phyloP scores from a whole-genome alignment of 805 yeast genomes.

The Kodamaea lidongshanica region DNA sequence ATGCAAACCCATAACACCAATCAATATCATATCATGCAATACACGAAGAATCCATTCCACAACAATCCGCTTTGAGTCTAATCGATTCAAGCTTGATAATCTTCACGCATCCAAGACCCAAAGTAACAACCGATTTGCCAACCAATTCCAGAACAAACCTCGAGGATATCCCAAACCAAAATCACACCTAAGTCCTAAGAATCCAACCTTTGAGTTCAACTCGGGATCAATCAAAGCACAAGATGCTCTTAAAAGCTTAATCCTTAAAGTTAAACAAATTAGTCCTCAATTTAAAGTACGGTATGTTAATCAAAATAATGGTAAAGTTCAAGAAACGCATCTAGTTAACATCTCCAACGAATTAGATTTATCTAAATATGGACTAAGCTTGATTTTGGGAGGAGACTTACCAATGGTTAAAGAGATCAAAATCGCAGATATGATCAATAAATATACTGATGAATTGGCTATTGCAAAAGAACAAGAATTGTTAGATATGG shows the following conservation, averaged over 20 bases:
- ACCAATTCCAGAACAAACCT: constrained; percentile 3
- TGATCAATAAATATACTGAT: constrained; percentile 28
- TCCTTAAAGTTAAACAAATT: constrained; percentile 13
- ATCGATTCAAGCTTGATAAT: too few relatives aligned
- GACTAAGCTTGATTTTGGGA: constrained; percentile 18
- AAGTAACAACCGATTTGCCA: constrained; percentile 3
- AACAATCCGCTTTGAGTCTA: too few relatives aligned
- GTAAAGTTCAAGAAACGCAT: constrained; percentile 13
- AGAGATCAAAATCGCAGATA: constrained; percentile 20
- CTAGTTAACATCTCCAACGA: constrained; percentile 29
- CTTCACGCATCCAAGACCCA: too few relatives aligned
- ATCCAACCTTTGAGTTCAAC: constrained; percentile 13
- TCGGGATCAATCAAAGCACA: constrained; percentile 21
- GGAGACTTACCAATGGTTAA: constrained; percentile 25
- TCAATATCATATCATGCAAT: too few relatives aligned
- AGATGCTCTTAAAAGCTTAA: constrained; percentile 17
- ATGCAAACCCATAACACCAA: too few relatives aligned
- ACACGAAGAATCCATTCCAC: too few relatives aligned
- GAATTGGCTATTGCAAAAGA: constrained; percentile 28
- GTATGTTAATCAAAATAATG: constrained; percentile 19
- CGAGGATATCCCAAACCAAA: constrained; percentile 5
- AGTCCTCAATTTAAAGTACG: constrained; percentile 20
- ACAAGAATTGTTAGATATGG: constrained; percentile 25
- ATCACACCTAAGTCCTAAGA: constrained; percentile 6
- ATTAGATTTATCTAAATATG: constrained; percentile 21